Conservation (phyloP, 495 filamentous ascomycete species). For the Monascus purpureus region DNA sequence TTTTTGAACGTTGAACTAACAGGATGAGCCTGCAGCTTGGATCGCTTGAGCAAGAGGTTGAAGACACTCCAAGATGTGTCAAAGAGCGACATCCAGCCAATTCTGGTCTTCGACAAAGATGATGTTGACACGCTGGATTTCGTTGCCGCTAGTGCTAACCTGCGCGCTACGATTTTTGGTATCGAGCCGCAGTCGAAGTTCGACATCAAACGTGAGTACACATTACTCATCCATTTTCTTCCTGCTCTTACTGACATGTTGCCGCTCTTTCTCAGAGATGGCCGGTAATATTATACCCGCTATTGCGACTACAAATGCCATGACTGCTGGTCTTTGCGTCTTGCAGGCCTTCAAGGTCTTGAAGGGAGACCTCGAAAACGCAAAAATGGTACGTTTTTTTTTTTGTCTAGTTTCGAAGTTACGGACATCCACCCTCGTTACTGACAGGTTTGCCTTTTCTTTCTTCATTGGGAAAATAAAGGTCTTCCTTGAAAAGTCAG, state of each 20-base stretch:
- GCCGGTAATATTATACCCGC: constrained; percentile 98
- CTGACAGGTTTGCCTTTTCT: no score
- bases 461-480: no score
- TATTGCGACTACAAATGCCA: constrained; percentile 96
- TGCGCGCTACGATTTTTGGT: constrained; percentile 72
- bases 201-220: constrained; percentile 72
- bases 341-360: constrained; percentile 89
- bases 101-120: constrained; percentile 90
- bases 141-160: constrained; percentile 77
- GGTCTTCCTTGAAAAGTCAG: constrained; percentile 67
- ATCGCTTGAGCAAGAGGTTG: constrained; percentile 60
- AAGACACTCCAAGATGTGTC: constrained; percentile 38
- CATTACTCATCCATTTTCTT: no score
- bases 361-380: constrained; percentile 50
- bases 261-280: constrained; percentile 65
- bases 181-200: constrained; percentile 86
- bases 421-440: no score
- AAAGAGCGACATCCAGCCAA: constrained; percentile 38
- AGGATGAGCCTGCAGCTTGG: constrained; percentile 33
- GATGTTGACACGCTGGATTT: constrained; percentile 93
- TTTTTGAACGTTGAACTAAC: constrained; percentile 3
- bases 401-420: no score
- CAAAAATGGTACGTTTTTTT: constrained; percentile 33
- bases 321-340: constrained; percentile 86
- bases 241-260: no score